phyloP scores from a whole-genome alignment of 805 yeast genomes.

The Vanderwaltozyma tropicalis region DNA sequence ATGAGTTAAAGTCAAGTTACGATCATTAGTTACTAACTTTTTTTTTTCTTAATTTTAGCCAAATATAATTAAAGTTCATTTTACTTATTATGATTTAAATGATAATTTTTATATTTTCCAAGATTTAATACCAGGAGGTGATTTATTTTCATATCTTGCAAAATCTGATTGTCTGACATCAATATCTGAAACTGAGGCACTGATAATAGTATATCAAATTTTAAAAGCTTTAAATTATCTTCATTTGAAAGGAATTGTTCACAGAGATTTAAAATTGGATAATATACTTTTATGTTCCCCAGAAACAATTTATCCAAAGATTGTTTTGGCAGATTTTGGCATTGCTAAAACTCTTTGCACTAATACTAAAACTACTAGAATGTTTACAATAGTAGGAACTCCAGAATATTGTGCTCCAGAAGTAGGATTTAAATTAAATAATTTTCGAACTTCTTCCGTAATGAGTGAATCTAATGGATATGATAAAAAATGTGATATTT shows the following conservation, averaged over 20 bases:
- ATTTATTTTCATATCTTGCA: conserved; percentile 44
- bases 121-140: conserved; percentile 47
- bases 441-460: background rate
- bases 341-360: conserved; percentile 32
- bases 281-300: conserved; percentile 50
- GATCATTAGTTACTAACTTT: conserved; percentile 1
- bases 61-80: conserved; percentile 38
- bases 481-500: conserved; percentile 49
- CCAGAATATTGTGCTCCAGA: conserved; percentile 70
- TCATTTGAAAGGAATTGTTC: conserved; percentile 46
- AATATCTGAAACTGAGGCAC: conserved; percentile 44
- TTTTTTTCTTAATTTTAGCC: conserved; percentile 25
- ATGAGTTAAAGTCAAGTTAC: too few relatives aligned
- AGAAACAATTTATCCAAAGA: conserved; percentile 36
- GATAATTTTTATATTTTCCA: conserved; percentile 36
- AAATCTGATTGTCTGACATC: conserved; percentile 32
- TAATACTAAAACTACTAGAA: conserved; percentile 26
- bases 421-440: conserved; percentile 37
- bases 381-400: conserved; percentile 49
- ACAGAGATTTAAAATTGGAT: conserved; percentile 57
- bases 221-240: conserved; percentile 45
- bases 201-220: conserved; percentile 46
- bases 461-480: conserved; percentile 30
- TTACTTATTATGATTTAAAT: conserved; percentile 20
- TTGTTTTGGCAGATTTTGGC: conserved; percentile 64